These are phyloP conservation scores for Globisporangium emineosum DNA, from an alignment of 352 stramenopile genomes.

Conservation along the genomic window DNA sequence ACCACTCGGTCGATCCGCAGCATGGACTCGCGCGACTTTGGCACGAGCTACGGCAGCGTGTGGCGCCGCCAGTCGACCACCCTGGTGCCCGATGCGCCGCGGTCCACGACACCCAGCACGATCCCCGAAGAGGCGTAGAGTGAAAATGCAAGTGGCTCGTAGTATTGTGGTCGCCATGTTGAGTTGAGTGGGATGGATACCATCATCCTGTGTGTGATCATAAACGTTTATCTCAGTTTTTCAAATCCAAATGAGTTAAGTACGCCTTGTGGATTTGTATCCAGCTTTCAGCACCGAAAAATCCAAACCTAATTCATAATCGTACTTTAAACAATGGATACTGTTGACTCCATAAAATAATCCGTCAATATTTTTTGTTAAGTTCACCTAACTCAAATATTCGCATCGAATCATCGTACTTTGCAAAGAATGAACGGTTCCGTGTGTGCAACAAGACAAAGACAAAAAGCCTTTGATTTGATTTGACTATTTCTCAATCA, in stretches of 20 bases:
- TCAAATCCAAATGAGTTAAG: neutral
- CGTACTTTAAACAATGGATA: neutral
- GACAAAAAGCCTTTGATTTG: too few relatives aligned
- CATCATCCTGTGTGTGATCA: too few relatives aligned
- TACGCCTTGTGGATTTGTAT: neutral
- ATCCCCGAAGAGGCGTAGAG: slow-evolving; percentile 5
- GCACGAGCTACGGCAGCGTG: slow-evolving; percentile 17
- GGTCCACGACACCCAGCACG: slow-evolving; percentile 8
- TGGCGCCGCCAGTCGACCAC: slow-evolving; percentile 10
- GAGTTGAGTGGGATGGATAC: neutral
- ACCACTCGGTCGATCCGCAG: slow-evolving; percentile 15
- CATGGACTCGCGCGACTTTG: slow-evolving; percentile 13
- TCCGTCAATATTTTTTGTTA: too few relatives aligned
- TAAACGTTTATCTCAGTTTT: neutral
- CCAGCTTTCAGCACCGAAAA: neutral
- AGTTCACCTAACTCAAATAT: neutral
- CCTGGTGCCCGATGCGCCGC: neutral
- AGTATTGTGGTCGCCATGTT: neutral
- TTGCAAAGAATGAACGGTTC: neutral
- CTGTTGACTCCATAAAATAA: too few relatives aligned
- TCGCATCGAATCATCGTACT: neutral
- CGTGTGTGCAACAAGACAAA: neutral
- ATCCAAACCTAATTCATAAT: neutral
- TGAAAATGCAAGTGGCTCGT: neutral
- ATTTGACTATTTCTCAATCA: too few relatives aligned